Evolutionary conservation across 257 asterid species (phyloP).

Genomic region (Dorcoceras hygrometricum): DNA sequence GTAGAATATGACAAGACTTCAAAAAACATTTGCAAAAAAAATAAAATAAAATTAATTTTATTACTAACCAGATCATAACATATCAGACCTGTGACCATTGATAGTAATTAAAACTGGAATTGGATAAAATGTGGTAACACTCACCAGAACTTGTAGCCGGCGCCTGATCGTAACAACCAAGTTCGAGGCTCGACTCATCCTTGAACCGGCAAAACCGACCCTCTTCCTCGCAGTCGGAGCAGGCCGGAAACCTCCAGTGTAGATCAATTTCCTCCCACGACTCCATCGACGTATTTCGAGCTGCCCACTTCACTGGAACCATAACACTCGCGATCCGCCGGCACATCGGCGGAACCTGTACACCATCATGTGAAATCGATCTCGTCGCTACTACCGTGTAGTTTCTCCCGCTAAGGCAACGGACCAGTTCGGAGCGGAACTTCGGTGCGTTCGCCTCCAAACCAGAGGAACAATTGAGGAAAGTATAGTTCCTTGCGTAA

Average conservation of each 20-base stretch:
- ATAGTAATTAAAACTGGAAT: too few relatives aligned
- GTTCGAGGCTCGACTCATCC: conserved; percentile 28
- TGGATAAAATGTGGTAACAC: not conserved
- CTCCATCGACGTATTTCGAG: conserved; percentile 27
- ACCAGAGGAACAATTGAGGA: conserved; percentile 54
- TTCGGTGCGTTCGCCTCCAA: conserved; percentile 13
- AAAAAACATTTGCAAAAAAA: too few relatives aligned
- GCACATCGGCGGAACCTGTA: conserved; percentile 36
- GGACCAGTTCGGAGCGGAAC: conserved; percentile 26
- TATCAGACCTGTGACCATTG: too few relatives aligned
- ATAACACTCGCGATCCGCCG: conserved; percentile 29
- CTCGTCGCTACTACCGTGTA: conserved; percentile 40
- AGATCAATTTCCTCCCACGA: conserved; percentile 47
- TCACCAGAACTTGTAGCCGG: conserved; percentile 38
- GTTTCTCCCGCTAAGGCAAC: conserved; percentile 45
- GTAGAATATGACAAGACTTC: too few relatives aligned
- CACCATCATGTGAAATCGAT: conserved; percentile 1
- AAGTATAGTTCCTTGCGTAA: conserved; percentile 29
- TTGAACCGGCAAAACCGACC: conserved; percentile 53
- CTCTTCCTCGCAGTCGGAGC: conserved; percentile 41
- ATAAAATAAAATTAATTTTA: too few relatives aligned
- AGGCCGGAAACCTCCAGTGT: conserved; percentile 45
- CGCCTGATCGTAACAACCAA: conserved; percentile 40
- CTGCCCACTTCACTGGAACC: conserved; percentile 40
- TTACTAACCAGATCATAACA: too few relatives aligned